Evolutionary conservation across 1,139 yeast species (phyloP), one percentile per base, ranked within the genome.

Genomic region (Zygosaccharomyces sapae): DNA sequence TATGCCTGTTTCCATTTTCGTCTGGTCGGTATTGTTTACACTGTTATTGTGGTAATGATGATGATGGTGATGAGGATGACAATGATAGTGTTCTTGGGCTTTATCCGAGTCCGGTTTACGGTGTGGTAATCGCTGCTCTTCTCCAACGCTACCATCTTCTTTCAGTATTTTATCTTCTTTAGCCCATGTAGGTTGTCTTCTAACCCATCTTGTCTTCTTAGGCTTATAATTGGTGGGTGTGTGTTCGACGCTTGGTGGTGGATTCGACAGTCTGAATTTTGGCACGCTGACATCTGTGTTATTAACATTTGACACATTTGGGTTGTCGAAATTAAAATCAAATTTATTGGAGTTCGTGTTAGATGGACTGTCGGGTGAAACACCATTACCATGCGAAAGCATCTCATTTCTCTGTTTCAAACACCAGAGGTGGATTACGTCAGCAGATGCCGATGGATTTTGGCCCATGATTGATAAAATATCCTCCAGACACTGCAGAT

Each of bases 401-500:
- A 50, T 38, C 9, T 58, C 61, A 31, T 37, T 48, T 38, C 43
- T 49, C 34, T 51, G 55, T 35, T 51, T 56, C 13, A 53, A 24
- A 37, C 61, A 56, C 62, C 61, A 57, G 19, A 47, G 25, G 27
- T 51, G 50, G 10, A 59, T 35, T 27, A 55, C 62, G 4, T 54
- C 54, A 4, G 49, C 40, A 3, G 50, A 37, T 16, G 44, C 16
- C 7, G 41, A 47, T 5, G 50, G 44, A 16, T 38, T 43, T 10
- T 47, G 47, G 5, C 47, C 50, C 25, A 59, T 19, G 8, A 49
- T 34, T 10, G 36, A 33, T 16, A 58, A 43, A 9, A 61, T 40
- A 34, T 61, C 63, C 24, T 58, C 58, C 10, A 62, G 30, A 36
- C 66, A 62, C 16, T 55, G 51, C 5, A 58, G 33, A 41, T 59